Evolutionary conservation across 257 asterid species (phyloP), one percentile per base, ranked within the genome.

Genomic region (Dorcoceras hygrometricum): DNA sequence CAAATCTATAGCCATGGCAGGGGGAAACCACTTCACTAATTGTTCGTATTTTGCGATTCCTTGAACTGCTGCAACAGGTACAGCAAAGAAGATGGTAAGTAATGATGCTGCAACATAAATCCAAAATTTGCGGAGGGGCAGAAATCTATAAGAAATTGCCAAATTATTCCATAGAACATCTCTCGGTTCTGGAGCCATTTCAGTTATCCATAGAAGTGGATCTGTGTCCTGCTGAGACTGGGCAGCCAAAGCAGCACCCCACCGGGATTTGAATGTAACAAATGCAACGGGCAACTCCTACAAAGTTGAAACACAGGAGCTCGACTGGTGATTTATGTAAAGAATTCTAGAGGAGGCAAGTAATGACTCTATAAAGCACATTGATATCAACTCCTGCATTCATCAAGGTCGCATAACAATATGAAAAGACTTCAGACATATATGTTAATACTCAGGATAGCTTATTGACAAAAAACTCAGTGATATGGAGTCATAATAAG

Each of bases 181-280:
- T 79, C 97, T 74, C 61, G 99, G 96, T 71, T 93, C 97, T 57
- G 97, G 99, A 70, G 99, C 97, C 83, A 84, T 77, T 81, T 87
- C 94, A 46, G 97, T 93, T 68, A 85, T 81, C 99, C 97, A 90
- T 25, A 80, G 43, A 64, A 88, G 73, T 24, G 99, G 99, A 74
- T 93, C 80, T 27, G 95, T 67, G 58, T 69, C 87, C 75, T 90
- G 99, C 83, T 90, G 96, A 76, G 99, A 88, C 70, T 93, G 97
- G 4, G 95, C 96, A 56, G 96, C 99, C 80, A 93, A 80, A 79
- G 89, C 81, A 67, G 99, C 96, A 59, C 96, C 97, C 94, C 96
- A 86, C 62, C 99, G 86, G 23, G 95, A 85, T 69, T 73, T 88
- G 76, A 93, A 90, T 27, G 97, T 90, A 63, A 93, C 91, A 65